Evolutionary conservation across 371 early-diverging fungal species (phyloP).

Genomic region (Mortierella sp.): DNA sequence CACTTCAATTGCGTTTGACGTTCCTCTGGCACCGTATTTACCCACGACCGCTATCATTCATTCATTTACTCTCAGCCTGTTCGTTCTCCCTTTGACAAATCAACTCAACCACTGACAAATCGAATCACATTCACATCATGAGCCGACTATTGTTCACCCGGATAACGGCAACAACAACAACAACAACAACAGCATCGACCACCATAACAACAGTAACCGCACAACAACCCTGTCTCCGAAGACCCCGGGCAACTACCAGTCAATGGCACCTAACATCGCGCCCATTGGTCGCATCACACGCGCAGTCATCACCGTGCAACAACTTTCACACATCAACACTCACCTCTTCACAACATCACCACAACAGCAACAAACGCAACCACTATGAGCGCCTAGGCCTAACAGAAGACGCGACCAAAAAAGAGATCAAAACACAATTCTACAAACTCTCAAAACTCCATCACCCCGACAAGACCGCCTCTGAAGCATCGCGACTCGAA

Average conservation of each 20-base stretch:
- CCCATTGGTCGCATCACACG: background rate
- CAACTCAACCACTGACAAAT: slow-evolving; percentile 1
- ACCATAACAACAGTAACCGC: background rate
- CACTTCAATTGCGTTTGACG: background rate
- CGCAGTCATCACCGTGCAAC: background rate
- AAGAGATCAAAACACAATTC: slow-evolving; percentile 84
- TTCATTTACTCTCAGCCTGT: background rate
- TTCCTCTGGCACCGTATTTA: background rate
- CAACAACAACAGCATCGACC: background rate
- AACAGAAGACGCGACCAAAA: slow-evolving; percentile 66
- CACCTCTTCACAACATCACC: slow-evolving; percentile 12
- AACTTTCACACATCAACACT: background rate
- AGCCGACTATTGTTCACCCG: slow-evolving; percentile 8
- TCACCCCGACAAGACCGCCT: slow-evolving; percentile 90
- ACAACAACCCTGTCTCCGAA: background rate
- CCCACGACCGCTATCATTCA: background rate
- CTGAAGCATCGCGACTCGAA: slow-evolving; percentile 75
- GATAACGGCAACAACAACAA: background rate
- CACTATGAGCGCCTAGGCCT: slow-evolving; percentile 75
- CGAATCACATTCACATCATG: slow-evolving; percentile 7
- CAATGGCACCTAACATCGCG: background rate
- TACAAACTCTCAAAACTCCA: slow-evolving; percentile 88
- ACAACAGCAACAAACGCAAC: slow-evolving; percentile 8
- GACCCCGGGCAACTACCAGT: background rate
- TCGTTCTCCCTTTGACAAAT: background rate